Evolutionary conservation across 306 rosid genomes (phyloP), one percentile per base, ranked within the genome.

Genomic region (Citrullus mucosospermus): DNA sequence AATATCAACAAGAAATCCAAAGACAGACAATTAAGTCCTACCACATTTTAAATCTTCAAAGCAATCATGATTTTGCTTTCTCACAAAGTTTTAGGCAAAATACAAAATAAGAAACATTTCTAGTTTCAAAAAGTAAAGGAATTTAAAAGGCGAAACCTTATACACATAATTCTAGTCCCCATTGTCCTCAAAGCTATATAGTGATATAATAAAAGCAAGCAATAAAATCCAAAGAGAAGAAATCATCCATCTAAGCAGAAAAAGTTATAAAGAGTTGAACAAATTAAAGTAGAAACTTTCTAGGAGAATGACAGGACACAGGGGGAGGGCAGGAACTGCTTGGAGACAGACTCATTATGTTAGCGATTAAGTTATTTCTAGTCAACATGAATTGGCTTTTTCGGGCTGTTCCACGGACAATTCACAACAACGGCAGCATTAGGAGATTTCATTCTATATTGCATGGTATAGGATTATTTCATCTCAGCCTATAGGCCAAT

Each of bases 401-500:
- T 41, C 41, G 17, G 54, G 32, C 34, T 39, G 25, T 41, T 41
- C 18, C 28, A 18, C 28, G 16, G 71, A 17, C 28, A 66, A 34
- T 34, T 17, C 50, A 17, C 25, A 9, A 36, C 18, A 28, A 36
- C 46, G 34, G 44, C 72, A 66, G 15, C 48, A 65, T 17, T 36
- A 66, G 30, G 5, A 66, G 28, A 9, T 17, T 7, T 4, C 28
- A 10, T 66, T 66, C 4, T 6, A 38, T 66, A 38, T 66, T 66
- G 71, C 72, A 36, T 66, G 48, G n/a, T 38, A 4, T 11, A 66
- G 28, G 72, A 66, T 66, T 38, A 39, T 66, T 17, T 17, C 54
- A 41, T 68, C 54, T 41, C 75, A 68, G 54, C 75, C 75, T 68
- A 48, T 46, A 22, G 38, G 76, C 76, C 76, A 70, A 70, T 70